Evolutionary conservation across 768 basidiomycete species (phyloP).

Genomic region (Pleurotus tuoliensis): DNA sequence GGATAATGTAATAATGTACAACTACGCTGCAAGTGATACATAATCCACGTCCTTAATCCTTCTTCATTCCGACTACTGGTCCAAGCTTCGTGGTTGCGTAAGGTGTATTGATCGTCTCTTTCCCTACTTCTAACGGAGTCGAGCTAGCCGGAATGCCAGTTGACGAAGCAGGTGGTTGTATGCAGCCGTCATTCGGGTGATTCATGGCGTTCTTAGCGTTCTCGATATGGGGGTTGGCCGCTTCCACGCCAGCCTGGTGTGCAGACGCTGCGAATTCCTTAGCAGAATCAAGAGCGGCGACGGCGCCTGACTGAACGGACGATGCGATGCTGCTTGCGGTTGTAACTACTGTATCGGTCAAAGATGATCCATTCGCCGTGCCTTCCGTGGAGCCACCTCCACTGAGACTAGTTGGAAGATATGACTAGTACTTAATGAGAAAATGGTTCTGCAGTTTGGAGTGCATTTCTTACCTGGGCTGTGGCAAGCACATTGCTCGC

Average conservation of each 20-base stretch:
- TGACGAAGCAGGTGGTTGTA: constrained; percentile 13
- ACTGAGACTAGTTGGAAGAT: constrained; percentile 13
- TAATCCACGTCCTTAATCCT: no score
- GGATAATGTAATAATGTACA: not conserved
- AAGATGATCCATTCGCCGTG: not conserved
- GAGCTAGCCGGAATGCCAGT: constrained; percentile 31
- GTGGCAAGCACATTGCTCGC: constrained; percentile 39
- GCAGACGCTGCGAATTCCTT: constrained; percentile 26
- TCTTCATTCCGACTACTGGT: not conserved
- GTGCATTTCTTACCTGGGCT: no score
- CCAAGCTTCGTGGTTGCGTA: constrained; percentile 12
- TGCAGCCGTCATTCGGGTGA: no score
- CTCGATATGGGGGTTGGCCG: constrained; percentile 37
- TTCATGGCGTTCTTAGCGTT: constrained; percentile 28
- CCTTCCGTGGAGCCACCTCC: not conserved
- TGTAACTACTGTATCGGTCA: not conserved
- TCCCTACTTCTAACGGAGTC: constrained; percentile 37
- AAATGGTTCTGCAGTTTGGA: no score
- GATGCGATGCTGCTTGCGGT: constrained; percentile 20
- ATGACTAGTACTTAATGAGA: constrained; percentile 13
- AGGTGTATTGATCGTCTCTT: constrained; percentile 27
- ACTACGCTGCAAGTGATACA: no score
- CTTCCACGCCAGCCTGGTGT: constrained; percentile 25
- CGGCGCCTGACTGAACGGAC: constrained; percentile 29
- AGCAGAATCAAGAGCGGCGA: constrained; percentile 23